These are phyloP conservation scores for Erysiphe neolycopersici DNA, from an alignment of 2,329 filamentous ascomycete species.

Conservation along the genomic window DNA sequence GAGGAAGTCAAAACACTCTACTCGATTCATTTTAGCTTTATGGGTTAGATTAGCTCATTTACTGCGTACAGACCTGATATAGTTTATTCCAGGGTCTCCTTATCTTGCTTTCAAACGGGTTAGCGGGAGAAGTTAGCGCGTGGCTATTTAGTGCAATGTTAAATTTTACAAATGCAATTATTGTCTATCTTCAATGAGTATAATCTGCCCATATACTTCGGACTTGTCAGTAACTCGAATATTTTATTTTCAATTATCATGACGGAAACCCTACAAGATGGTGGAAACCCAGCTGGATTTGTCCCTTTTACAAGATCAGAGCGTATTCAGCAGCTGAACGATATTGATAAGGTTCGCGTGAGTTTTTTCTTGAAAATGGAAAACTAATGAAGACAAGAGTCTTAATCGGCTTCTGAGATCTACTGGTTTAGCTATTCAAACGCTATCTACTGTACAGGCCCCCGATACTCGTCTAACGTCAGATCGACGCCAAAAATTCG, in stretches of 20 bases:
- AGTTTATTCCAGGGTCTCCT: too few relatives aligned
- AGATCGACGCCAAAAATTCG: conserved; percentile 20
- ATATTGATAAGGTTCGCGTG: conserved; percentile 39
- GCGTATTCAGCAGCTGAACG: conserved; percentile 54
- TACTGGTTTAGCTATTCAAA: conserved; percentile 34
- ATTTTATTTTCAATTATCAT: background rate
- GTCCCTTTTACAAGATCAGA: conserved; percentile 41
- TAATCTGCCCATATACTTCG: too few relatives aligned
- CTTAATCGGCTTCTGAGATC: conserved; percentile 24
- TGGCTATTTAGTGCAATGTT: too few relatives aligned
- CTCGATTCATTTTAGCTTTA: too few relatives aligned
- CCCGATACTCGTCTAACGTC: conserved; percentile 1
- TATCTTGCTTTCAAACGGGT: too few relatives aligned
- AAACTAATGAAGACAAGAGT: conserved; percentile 6
- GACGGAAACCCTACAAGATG: background rate
- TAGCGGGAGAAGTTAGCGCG: too few relatives aligned
- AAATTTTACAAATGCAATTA: too few relatives aligned
- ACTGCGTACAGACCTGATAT: too few relatives aligned
- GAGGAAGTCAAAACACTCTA: too few relatives aligned
- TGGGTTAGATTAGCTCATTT: too few relatives aligned
- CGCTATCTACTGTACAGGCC: conserved; percentile 25
- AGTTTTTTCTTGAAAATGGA: background rate
- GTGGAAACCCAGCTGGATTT: conserved; percentile 6
- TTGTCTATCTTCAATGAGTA: too few relatives aligned
- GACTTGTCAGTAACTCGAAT: too few relatives aligned